Evolutionary conservation across 352 stramenopile species (phyloP).

Genomic region (Pythium sp.): DNA sequence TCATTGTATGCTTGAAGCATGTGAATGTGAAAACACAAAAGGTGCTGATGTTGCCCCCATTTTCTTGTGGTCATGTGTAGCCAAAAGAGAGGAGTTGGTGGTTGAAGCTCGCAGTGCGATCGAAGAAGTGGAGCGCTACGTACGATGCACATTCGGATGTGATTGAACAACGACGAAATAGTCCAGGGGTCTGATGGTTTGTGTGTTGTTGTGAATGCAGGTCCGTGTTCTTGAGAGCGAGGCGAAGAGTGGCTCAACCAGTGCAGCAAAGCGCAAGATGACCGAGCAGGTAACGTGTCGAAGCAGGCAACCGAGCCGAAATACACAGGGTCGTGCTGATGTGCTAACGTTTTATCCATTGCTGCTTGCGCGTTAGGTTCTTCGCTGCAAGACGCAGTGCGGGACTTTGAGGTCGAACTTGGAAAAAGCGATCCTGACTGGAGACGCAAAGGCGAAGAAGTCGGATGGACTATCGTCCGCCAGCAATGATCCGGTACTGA

Average conservation of each 20-base stretch:
- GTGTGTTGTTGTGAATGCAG: conserved; percentile 17
- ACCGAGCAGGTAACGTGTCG: conserved; percentile 29
- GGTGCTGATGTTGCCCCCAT: background rate
- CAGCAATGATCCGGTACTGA: conserved; percentile 11
- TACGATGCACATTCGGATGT: conserved; percentile 12
- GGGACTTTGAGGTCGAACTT: conserved; percentile 44
- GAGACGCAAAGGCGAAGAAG: conserved; percentile 33
- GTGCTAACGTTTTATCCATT: background rate
- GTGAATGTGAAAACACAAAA: background rate
- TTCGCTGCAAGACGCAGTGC: conserved; percentile 50
- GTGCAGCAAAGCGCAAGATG: conserved; percentile 39
- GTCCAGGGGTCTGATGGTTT: background rate
- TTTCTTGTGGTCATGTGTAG: conserved; percentile 13
- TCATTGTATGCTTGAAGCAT: background rate
- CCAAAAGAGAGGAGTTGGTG: conserved; percentile 44
- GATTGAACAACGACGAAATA: background rate
- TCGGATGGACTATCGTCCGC: background rate
- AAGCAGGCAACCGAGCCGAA: too few relatives aligned
- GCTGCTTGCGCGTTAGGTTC: conserved; percentile 16
- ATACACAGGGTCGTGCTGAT: too few relatives aligned
- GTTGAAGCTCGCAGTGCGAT: conserved; percentile 43
- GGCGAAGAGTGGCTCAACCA: conserved; percentile 29
- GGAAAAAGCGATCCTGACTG: conserved; percentile 56
- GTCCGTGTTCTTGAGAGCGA: conserved; percentile 67
- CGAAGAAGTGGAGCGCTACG: conserved; percentile 77